Conservation (phyloP, 495 filamentous ascomycete genomes). For the Chaetomium fimeti region DNA sequence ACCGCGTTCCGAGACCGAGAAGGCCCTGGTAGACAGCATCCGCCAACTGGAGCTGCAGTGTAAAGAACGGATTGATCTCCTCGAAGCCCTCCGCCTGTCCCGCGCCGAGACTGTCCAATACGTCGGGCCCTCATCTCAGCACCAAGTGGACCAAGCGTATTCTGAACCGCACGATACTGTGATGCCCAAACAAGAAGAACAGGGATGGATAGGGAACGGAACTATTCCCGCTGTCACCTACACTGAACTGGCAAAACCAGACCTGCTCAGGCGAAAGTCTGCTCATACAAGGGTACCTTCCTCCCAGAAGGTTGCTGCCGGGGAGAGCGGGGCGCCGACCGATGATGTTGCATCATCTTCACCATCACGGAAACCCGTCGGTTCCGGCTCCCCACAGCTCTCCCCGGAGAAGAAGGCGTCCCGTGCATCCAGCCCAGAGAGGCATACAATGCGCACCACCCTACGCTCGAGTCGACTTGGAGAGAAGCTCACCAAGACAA, state of each 20-base stretch:
- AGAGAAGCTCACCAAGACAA: slow-evolving; percentile 58
- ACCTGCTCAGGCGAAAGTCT: slow-evolving; percentile 60
- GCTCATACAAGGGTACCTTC: slow-evolving; percentile 53
- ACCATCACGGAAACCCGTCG: slow-evolving; percentile 33
- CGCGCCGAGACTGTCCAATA: slow-evolving; percentile 57
- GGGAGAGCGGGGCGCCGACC: slow-evolving; percentile 21
- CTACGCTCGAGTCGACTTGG: slow-evolving; percentile 60
- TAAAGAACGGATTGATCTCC: slow-evolving; percentile 86
- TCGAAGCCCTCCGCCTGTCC: slow-evolving; percentile 77
- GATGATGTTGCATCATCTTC: slow-evolving; percentile 34
- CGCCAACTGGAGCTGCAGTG: slow-evolving; percentile 84
- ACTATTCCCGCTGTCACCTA: slow-evolving; percentile 79
- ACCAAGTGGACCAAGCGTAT: slow-evolving; percentile 9
- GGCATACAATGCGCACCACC: slow-evolving; percentile 79
- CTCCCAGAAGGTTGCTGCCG: slow-evolving; percentile 41
- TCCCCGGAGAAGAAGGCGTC: slow-evolving; percentile 46
- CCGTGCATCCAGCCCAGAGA: slow-evolving; percentile 78
- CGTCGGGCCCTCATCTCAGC: slow-evolving; percentile 23
- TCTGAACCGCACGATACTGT: slow-evolving; percentile 34
- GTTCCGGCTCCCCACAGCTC: slow-evolving; percentile 23
- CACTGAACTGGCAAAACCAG: slow-evolving; percentile 68
- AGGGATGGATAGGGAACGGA: slow-evolving; percentile 71
- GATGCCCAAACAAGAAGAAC: slow-evolving; percentile 34
- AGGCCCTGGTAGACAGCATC: slow-evolving; percentile 75
- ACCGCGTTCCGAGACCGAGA: slow-evolving; percentile 82